Evolutionary conservation across 306 rosid genomes (phyloP), one percentile per base, ranked within the genome.

Genomic region (Crotalaria pallida): DNA sequence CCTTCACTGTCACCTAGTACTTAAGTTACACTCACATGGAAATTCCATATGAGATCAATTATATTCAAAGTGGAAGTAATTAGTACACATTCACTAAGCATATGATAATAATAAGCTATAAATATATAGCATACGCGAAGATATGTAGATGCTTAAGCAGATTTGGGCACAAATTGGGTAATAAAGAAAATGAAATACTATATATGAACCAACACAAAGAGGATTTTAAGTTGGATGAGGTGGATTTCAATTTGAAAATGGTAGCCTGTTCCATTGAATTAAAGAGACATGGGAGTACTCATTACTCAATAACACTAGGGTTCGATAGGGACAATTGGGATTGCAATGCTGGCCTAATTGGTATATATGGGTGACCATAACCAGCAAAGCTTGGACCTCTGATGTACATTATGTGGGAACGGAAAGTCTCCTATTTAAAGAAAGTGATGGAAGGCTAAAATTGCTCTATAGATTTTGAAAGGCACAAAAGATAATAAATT

Each of bases 311-410:
- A 21, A 22, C 70, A 18, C 43, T 48, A 4, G 36, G 62, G 67
- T 23, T 53, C 36, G 71, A 77, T 47, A 56, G 69, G 52, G 68
- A 77, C 68, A 19, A 45, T 65, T 55, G 59, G 55, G 41, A 51
- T 38, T 49, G 68, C 8, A 60, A 19, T 58, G 59, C 17, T 34
- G 62, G 22, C 49, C 48, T n/a, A n/a, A n/a, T 50, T 69, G 34
- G 58, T 21, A 22, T 69, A 10, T 51, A 40, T 70, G 18, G 5
- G 24, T 77, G 81, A 33, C 73, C 69, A 71, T 71, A 9, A 64
- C 56, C 82, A 71, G 69, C 73, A 64, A 77, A 71, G 73, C 62
- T 77, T 71, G 73, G 77, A 63, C 81, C 77, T 77, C 34, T 21
- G 8, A 41, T 70, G 73, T 71, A 68, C 41, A 27, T 55, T 66